phyloP scores from a whole-genome alignment of 176 grass and related monocot species.

The Avena atlantica region DNA sequence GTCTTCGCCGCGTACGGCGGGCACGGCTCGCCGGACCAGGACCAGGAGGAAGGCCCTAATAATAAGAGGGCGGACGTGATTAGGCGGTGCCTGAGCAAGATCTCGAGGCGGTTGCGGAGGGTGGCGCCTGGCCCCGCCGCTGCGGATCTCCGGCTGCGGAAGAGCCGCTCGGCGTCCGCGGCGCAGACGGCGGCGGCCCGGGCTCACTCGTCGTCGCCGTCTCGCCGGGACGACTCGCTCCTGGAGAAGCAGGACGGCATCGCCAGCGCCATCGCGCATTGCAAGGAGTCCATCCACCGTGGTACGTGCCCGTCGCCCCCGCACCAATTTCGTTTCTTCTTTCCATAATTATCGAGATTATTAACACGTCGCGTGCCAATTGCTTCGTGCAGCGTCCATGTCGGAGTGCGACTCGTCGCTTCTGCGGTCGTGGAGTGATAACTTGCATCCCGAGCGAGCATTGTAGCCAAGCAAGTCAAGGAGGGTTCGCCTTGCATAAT shows the following conservation, averaged over 20 bases:
- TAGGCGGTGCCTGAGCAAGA: conserved; percentile 78
- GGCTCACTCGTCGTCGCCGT: background rate
- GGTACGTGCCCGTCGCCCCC: conserved; percentile 39
- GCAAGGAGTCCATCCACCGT: conserved; percentile 85
- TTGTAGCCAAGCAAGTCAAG: background rate
- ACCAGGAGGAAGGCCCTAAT: background rate
- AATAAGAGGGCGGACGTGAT: conserved; percentile 46
- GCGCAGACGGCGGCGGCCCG: conserved; percentile 44
- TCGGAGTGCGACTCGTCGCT: conserved; percentile 61
- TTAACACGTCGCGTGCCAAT: background rate
- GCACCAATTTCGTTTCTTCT: background rate
- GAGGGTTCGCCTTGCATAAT: background rate
- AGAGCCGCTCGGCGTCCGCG: conserved; percentile 68
- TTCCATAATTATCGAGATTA: background rate
- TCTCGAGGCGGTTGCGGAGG: conserved; percentile 64
- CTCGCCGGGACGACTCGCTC: conserved; percentile 77
- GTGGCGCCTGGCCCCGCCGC: conserved; percentile 25
- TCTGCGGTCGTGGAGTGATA: conserved; percentile 68
- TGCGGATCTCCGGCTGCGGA: conserved; percentile 47
- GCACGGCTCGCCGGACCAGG: conserved; percentile 45
- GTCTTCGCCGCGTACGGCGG: conserved; percentile 37
- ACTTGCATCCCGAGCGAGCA: background rate
- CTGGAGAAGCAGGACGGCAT: conserved; percentile 90
- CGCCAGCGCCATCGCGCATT: conserved; percentile 95
- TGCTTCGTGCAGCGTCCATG: conserved; percentile 37